Evolutionary conservation across 139 green algal genomes (phyloP), one percentile per base, ranked within the genome.

Genomic region (Protoeuglena noctilucae): DNA sequence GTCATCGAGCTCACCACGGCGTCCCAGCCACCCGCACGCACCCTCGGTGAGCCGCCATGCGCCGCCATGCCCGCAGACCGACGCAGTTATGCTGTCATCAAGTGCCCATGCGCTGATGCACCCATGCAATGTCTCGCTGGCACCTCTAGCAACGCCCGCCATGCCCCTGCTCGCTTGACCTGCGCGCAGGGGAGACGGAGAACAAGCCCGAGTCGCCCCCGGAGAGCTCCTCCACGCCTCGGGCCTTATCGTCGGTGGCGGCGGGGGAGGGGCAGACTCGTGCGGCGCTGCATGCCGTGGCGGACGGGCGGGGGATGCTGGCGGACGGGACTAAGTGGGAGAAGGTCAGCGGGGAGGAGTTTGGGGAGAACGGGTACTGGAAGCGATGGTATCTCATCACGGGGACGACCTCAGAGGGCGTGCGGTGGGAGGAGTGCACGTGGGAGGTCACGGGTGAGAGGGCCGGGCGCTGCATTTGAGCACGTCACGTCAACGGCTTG

Each of bases 361-460:
- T 55, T 7, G 83, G 80, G 14, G 53, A 70, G 16, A 72, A 84
- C 19, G 85, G 85, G n/a, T 93, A 85, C 59, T 82, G 78, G 59
- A 80, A 82, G 56, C 60, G 74, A 2, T 88, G 79, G 78, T 81
- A 75, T 7, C 49, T 77, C 47, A 67, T 91, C 28, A 49, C 54
- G 1, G 83, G 83, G 50, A 41, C 48, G 18, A 56, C 65, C 19
- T 1, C 58, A 21, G 51, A 81, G 64, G 65, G 34, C 34, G 34
- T 79, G 31, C 65, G 81, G 50, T 93, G 71, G 71, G 77, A 83
- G 63, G 84, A 93, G 67, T 65, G 57, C 28, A 87, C 76, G 82
- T 93, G 84, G 84, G 68, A 89, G 72, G 71, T 69, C 30, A 78
- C 61, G 28, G n/a, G n/a, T n/a, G n/a, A n/a, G n/a, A n/a, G n/a